These are phyloP conservation scores for Filosporella fistucella DNA, from an alignment of 495 filamentous ascomycete species.

Conservation along the genomic window DNA sequence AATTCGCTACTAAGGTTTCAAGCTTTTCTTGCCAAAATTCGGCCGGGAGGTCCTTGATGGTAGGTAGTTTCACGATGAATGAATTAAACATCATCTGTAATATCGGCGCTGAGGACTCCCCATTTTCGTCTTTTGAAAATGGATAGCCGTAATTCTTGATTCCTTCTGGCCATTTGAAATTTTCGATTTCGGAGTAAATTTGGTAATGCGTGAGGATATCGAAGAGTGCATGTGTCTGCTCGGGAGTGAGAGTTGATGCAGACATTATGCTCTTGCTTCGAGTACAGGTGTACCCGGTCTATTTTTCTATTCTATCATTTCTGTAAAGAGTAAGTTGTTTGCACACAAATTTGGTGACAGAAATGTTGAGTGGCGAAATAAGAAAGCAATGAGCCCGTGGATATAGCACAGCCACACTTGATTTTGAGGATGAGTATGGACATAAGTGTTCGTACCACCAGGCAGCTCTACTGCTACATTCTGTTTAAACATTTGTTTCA, in stretches of 20 bases:
- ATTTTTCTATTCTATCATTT: too few relatives aligned
- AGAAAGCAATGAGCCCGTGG: too few relatives aligned
- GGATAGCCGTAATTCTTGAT: slow-evolving; percentile 57
- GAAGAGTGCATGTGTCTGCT: slow-evolving; percentile 55
- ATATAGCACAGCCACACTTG: too few relatives aligned
- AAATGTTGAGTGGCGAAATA: too few relatives aligned
- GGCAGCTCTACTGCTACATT: too few relatives aligned
- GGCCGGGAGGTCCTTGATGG: slow-evolving; percentile 45
- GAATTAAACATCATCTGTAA: slow-evolving; percentile 53
- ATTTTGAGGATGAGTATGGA: too few relatives aligned
- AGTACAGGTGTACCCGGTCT: too few relatives aligned
- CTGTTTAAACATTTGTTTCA: too few relatives aligned
- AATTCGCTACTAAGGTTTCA: slow-evolving; percentile 39
- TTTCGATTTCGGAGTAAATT: slow-evolving; percentile 56
- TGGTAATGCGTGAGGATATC: slow-evolving; percentile 64
- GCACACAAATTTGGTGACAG: too few relatives aligned
- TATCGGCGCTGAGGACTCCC: slow-evolving; percentile 43
- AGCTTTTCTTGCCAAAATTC: slow-evolving; percentile 54
- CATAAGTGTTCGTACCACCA: too few relatives aligned
- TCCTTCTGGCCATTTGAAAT: slow-evolving; percentile 49
- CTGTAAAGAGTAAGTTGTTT: too few relatives aligned
- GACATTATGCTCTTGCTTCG: background rate
- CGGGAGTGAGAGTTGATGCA: slow-evolving; percentile 17
- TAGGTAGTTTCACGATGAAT: slow-evolving; percentile 52
- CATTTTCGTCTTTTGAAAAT: slow-evolving; percentile 31